Base-by-base conservation (phyloP, 306 rosid genomes). In the Trifolium subterraneum region DNA sequence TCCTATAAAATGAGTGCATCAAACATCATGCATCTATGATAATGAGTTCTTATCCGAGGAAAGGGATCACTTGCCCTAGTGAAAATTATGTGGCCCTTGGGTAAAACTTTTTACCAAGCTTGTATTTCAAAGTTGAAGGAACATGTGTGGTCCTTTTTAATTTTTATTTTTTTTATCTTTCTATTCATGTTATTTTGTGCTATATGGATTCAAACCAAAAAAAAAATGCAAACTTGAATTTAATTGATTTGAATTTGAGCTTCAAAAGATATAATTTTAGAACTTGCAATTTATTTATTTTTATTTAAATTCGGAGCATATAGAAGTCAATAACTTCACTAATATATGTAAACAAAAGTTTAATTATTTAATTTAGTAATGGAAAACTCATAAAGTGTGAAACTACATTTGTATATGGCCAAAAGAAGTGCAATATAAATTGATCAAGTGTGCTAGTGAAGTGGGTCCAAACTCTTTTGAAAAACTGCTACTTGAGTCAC, bases 391-490 rank as follows among this genome's bases (percentile, higher is more conserved):
- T 33, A 2, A 60, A 27, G 31, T 41, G 52, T 25, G 78, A 22
- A 63, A 31, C 27, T 48, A 50, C 6, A 35, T 16, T 10, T 8
- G 50, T 39, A 70, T 66, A 4, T 56, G 22, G 38, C 38, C 5
- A n/a, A 70, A 76, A 78, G 23, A 18, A 70, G 14, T 33, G 18
- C 20, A 25, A 35, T 60, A 25, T 19, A 59, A 50, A 62, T 33
- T 25, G 70, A 14, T 39, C 6, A 62, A 27, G 52, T 62, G 51
- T 0, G 4, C 39, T 35, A 61, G 10, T 36, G 54, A 62, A 41
- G 59, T 52, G 69, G 70, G 56, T 59, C 77, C 80, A 62, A 80
- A 31, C n/a, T 33, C 69, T 33, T 81, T 75, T 75, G 81, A 81
- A 80, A 70, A 63, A 9, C 35, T 63, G 81, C 25, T 55, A 20